Base-by-base conservation (phyloP, 257 asterid genomes). In the Solanum habrochaites region DNA sequence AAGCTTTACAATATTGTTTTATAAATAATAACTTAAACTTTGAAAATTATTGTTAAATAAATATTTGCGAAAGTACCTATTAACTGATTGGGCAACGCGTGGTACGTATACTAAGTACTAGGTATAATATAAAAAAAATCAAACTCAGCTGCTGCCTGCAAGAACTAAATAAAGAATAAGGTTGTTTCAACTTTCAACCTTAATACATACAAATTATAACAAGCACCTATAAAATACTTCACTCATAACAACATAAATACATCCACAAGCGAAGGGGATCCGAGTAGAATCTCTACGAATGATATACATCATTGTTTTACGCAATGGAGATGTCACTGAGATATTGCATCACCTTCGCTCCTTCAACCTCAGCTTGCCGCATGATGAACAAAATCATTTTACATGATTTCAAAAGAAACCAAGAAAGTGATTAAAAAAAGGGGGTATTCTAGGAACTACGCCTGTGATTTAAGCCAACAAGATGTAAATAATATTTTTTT, bases 361-460 rank as follows among this genome's bases (percentile, higher is more conserved):
- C 90, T 67, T 86, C 88, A 85, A 91, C 93, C 90, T 94, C 95
- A 52, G 94, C 97, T 97, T 95, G 96, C 89, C 45, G 40, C 69
- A 67, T n/a, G 67, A 23, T 66, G 37, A 56, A 52, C n/a, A 83
- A 60, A 16, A 56, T 56, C 32, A 83, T 25, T 35, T 83, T 21
- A 29, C 71, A 49, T 35, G 47, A 52, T 37, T 25, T 37, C 47
- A 29, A 52, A 75, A 75, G 83, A 58, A 75, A n/a, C 60, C 37
- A 77, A 77, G 62, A 43, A 77, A 21, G 56, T 16, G 15, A 32
- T 32, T 0, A 32, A 4, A 20, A 74, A 40, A 32, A 3, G 35
- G 35, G 6, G 56, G 12, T 74, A 21, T 73, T 75, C 20, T 13
- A 42, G 83, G 83, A 75, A 14, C 82, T 72, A 72, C 10, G 8